Percentiles rank a stretch among this genome's conserved stretches.
phyloP scores from a whole-genome alignment of 129 eudicot genomes.

The Chrysanthemum lavandulifolium region DNA sequence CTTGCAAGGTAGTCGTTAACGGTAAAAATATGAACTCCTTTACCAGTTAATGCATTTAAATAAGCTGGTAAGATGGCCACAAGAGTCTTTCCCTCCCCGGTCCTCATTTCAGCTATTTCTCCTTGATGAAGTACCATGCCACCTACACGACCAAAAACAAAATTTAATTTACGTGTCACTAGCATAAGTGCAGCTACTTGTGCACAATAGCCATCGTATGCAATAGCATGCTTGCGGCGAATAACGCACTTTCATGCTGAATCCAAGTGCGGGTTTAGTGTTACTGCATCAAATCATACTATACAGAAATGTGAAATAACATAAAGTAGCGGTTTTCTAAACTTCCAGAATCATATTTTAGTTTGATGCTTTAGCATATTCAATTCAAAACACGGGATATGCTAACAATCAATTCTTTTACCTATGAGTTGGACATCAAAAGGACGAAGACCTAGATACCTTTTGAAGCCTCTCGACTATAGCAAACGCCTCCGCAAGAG shows the following conservation, averaged over 20 bases:
- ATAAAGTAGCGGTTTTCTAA: too few relatives aligned
- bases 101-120: constrained; percentile 99
- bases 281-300: too few relatives aligned
- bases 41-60: constrained; percentile 83
- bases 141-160: constrained; percentile 45
- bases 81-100: constrained; percentile 98
- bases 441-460: constrained; percentile 97
- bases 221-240: too few relatives aligned
- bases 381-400: too few relatives aligned
- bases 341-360: too few relatives aligned
- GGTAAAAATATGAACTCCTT: constrained; percentile 96
- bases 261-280: too few relatives aligned
- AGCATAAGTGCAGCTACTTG: background rate
- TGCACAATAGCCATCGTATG: background rate
- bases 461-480: constrained; percentile 93
- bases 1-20: constrained; percentile 98
- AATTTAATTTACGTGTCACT: background rate
- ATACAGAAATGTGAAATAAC: too few relatives aligned
- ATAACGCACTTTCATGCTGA: too few relatives aligned
- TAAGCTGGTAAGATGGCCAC: constrained; percentile 98
- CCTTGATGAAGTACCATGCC: constrained; percentile 99
- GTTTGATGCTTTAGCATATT: too few relatives aligned
- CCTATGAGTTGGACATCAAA: constrained; percentile 96
- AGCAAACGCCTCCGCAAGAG: constrained; percentile 93
- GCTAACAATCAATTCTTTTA: constrained; percentile 9